These are phyloP conservation scores for Silene conica DNA, from an alignment of 148 eudicot genomes.

Conservation along the genomic window DNA sequence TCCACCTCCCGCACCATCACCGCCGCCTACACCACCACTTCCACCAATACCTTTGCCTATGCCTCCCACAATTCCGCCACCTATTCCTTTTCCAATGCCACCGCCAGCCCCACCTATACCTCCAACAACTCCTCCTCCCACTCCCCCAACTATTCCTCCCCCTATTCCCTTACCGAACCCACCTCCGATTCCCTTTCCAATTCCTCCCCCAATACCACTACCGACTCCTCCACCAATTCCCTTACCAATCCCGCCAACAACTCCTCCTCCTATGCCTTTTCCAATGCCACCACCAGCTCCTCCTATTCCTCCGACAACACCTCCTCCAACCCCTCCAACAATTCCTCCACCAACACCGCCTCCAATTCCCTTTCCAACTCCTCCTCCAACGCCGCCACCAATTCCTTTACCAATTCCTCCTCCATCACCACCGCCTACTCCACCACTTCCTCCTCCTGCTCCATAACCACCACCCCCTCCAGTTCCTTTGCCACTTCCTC, in stretches of 20 bases:
- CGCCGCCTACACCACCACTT: conserved; percentile 13
- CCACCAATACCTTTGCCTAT: conserved; percentile 7
- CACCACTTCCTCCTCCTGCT: neutral
- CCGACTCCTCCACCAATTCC: conserved; percentile 14
- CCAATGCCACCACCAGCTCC: conserved; percentile 10
- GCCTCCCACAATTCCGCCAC: neutral
- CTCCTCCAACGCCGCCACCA: neutral
- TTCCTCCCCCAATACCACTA: neutral
- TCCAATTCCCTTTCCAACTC: neutral
- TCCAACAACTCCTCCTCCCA: conserved; percentile 6
- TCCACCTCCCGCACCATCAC: neutral
- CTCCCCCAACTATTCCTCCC: conserved; percentile 7
- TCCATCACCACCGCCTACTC: neutral
- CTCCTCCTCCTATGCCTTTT: conserved; percentile 2
- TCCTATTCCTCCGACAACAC: conserved; percentile 3
- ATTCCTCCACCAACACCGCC: neutral
- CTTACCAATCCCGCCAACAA: neutral
- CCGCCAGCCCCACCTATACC: neutral
- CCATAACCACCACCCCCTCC: conserved; percentile 10
- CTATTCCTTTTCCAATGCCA: conserved; percentile 5
- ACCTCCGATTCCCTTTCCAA: conserved; percentile 16
- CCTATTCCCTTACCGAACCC: conserved; percentile 17
- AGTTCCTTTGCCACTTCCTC: neutral
- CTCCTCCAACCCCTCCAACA: neutral
- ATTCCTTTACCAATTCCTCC: neutral